A percentile compares a stretch with the other conserved stretches of the same genome.
Evolutionary conservation across 495 filamentous ascomycete species (phyloP).

Genomic region (Neurospora sp.): DNA sequence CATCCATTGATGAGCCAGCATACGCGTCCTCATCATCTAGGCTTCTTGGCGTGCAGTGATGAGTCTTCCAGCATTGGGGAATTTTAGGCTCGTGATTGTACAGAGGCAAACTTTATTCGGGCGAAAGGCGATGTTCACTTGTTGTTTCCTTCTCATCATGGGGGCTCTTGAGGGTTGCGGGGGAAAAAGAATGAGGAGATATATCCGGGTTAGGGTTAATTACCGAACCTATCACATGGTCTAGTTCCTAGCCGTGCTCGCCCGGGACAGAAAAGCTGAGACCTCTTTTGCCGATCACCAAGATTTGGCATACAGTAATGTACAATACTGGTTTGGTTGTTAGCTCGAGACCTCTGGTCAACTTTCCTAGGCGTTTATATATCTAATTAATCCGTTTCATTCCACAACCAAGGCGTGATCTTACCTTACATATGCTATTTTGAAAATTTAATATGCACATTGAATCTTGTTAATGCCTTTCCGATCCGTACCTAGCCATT

Average conservation of each 20-base stretch:
- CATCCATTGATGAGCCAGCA: background rate
- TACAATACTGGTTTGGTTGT: too few species aligned
- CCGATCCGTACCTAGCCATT: too few species aligned
- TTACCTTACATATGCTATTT: too few species aligned
- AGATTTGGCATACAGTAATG: too few species aligned
- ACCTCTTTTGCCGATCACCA: too few species aligned
- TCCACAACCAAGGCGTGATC: too few species aligned
- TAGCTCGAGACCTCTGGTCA: too few species aligned
- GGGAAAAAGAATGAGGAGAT: background rate
- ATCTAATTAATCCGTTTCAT: too few species aligned
- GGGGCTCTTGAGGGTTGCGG: background rate
- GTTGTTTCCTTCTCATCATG: background rate
- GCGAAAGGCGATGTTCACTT: background rate
- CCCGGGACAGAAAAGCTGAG: too few species aligned
- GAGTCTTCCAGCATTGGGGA: background rate
- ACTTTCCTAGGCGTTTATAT: too few species aligned
- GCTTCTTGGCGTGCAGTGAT: background rate
- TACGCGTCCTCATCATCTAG: background rate
- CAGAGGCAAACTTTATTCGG: background rate
- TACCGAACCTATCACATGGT: background rate
- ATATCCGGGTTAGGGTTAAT: background rate
- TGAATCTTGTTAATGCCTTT: too few species aligned
- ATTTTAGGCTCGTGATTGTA: background rate
- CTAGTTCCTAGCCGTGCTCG: background rate
- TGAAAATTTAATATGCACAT: too few species aligned